phyloP scores from a whole-genome alignment of 2,329 filamentous ascomycete genomes.

The Phoma sp. region DNA sequence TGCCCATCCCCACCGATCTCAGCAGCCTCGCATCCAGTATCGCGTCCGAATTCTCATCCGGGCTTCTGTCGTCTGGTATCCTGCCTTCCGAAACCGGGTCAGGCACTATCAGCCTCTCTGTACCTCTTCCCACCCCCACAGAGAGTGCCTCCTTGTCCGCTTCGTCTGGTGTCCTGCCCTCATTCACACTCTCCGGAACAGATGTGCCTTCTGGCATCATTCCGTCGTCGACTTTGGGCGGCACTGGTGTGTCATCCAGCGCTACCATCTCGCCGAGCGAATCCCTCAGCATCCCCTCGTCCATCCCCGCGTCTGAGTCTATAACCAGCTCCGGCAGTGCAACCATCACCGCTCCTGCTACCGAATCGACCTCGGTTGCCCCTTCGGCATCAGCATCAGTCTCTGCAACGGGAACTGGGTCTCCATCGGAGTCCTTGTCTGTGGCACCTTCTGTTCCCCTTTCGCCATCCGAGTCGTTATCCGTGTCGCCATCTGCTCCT shows the following conservation, averaged over 20 bases:
- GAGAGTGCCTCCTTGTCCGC: constrained; percentile 13
- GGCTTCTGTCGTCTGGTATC: constrained; percentile 16
- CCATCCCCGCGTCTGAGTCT: constrained; percentile 30
- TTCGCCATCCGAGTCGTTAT: constrained; percentile 15
- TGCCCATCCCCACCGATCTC: constrained; percentile 17
- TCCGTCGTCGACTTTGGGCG: constrained; percentile 4
- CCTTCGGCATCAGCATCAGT: background rate
- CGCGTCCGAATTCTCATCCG: constrained; percentile 19
- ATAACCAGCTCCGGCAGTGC: constrained; percentile 14
- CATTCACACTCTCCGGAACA: constrained; percentile 18
- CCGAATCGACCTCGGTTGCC: constrained; percentile 3
- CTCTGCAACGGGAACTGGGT: background rate
- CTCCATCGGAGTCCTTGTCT: constrained; percentile 1
- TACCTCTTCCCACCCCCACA: constrained; percentile 10
- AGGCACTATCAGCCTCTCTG: constrained; percentile 6
- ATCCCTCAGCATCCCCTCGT: constrained; percentile 26
- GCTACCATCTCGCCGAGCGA: constrained; percentile 11
- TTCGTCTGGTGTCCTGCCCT: constrained; percentile 21
- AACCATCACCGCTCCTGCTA: background rate
- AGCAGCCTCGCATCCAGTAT: constrained; percentile 23
- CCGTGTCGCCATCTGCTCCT: constrained; percentile 8
- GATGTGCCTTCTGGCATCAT: constrained; percentile 14
- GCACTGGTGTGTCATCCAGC: constrained; percentile 13
- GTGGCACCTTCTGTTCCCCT: constrained; percentile 6
- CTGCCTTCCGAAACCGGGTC: constrained; percentile 17